A percentile compares a stretch with the other conserved stretches of the same genome.
Conservation (phyloP, 75 land plant species). For the Larix kaempferi region DNA sequence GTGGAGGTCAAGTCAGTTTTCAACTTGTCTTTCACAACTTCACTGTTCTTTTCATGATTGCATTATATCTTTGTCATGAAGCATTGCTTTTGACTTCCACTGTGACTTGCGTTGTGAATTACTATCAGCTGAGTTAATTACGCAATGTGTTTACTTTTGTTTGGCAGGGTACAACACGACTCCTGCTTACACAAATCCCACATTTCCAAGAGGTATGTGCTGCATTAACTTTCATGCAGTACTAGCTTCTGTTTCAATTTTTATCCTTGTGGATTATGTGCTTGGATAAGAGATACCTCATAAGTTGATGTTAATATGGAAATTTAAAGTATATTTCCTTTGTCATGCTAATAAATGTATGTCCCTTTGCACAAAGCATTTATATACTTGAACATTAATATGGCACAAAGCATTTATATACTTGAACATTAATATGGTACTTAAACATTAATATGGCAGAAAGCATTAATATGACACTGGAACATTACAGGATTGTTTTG, state of each 20-base stretch:
- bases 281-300: background rate
- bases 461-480: too few species aligned
- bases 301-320: background rate
- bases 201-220: conserved; percentile 64
- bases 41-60: too few species aligned
- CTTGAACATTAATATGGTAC: too few species aligned
- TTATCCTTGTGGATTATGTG: background rate
- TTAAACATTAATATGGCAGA: too few species aligned
- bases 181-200: conserved; percentile 64
- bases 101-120: too few species aligned
- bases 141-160: background rate
- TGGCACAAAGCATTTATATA: too few species aligned
- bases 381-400: background rate
- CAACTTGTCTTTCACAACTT: too few species aligned
- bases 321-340: background rate
- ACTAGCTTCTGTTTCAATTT: background rate
- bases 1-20: too few species aligned
- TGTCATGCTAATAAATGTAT: background rate
- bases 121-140: too few species aligned
- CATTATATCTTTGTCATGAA: too few species aligned
- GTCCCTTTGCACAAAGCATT: background rate
- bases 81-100: too few species aligned
- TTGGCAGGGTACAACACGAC: conserved; percentile 56
- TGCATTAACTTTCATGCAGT: background rate
- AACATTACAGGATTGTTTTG: too few species aligned